A percentile compares a stretch with the other conserved stretches of the same genome.
phyloP scores from a whole-genome alignment of 1,284 basidiomycete genomes.

The Melampsora abietis-canadensis region DNA sequence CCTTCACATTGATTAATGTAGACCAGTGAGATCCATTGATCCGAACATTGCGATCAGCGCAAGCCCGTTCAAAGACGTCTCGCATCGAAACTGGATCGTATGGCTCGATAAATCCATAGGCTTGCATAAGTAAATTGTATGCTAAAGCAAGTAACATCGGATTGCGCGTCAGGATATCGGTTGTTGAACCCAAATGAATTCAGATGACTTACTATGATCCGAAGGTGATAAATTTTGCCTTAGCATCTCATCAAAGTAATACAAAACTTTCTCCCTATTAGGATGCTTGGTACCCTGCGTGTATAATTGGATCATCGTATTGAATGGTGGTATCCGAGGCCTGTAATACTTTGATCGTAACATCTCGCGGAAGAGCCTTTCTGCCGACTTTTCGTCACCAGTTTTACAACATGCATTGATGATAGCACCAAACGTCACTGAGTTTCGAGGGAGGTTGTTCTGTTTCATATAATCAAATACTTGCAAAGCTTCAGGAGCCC shows the following conservation, averaged over 20 bases:
- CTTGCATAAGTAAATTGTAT: slow-evolving; percentile 73
- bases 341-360: slow-evolving; percentile 67
- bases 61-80: slow-evolving; percentile 65
- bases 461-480: slow-evolving; percentile 75
- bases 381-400: slow-evolving; percentile 79
- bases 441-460: slow-evolving; percentile 64
- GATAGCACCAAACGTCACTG: slow-evolving; percentile 91
- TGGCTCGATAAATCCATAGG: slow-evolving; percentile 81
- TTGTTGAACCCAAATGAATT: neutral
- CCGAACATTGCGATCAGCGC: slow-evolving; percentile 58
- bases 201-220: slow-evolving; percentile 79
- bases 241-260: slow-evolving; percentile 72
- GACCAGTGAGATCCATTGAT: slow-evolving; percentile 88
- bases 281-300: slow-evolving; percentile 71
- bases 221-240: slow-evolving; percentile 68
- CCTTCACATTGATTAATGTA: slow-evolving; percentile 83
- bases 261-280: slow-evolving; percentile 70
- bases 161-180: neutral
- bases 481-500: slow-evolving; percentile 79
- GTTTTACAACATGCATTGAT: slow-evolving; percentile 88
- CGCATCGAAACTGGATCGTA: slow-evolving; percentile 75
- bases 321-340: slow-evolving; percentile 87
- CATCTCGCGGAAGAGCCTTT: slow-evolving; percentile 75
- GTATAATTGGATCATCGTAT: slow-evolving; percentile 98
- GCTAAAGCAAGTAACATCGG: slow-evolving; percentile 34